Conservation (phyloP, 2,329 filamentous ascomycete genomes). For the Teratosphaeria gauchensis region DNA sequence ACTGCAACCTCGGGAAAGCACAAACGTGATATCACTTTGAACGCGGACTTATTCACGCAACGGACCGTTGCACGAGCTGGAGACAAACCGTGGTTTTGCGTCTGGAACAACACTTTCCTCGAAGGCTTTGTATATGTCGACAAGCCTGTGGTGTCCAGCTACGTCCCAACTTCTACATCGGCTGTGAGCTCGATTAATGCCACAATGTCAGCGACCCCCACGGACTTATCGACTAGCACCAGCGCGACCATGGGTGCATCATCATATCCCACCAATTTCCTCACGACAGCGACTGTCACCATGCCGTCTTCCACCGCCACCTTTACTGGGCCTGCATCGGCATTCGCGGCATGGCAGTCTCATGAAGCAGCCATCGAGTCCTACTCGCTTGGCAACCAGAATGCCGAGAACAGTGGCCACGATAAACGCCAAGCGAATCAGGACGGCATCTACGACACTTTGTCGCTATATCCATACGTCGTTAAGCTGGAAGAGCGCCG, state of each 20-base stretch:
- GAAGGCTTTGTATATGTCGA: slow-evolving; percentile 59
- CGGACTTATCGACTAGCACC: slow-evolving; percentile 3
- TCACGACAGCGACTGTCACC: slow-evolving; percentile 10
- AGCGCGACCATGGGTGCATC: slow-evolving; percentile 9
- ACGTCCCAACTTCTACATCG: slow-evolving; percentile 3
- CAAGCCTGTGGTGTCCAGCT: slow-evolving; percentile 34
- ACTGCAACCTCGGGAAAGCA: slow-evolving; percentile 17
- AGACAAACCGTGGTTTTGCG: slow-evolving; percentile 59
- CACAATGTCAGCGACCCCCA: slow-evolving; percentile 1
- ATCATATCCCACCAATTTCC: slow-evolving; percentile 1
- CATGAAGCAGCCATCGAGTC: neutral
- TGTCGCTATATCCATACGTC: slow-evolving; percentile 38
- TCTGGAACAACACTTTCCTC: slow-evolving; percentile 58
- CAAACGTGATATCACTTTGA: slow-evolving; percentile 11
- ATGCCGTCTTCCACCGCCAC: slow-evolving; percentile 11
- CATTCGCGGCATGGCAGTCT: slow-evolving; percentile 5
- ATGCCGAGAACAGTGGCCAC: slow-evolving; percentile 2
- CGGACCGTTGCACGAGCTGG: slow-evolving; percentile 40
- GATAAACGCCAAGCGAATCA: slow-evolving; percentile 5
- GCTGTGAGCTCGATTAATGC: neutral
- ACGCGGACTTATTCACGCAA: slow-evolving; percentile 23
- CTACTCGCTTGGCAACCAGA: slow-evolving; percentile 6
- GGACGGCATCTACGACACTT: slow-evolving; percentile 1
- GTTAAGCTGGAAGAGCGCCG: slow-evolving; percentile 60
- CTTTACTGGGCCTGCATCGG: slow-evolving; percentile 10